Conservation (phyloP, 345 rosid species). For the Xanthoceras sorbifolium region DNA sequence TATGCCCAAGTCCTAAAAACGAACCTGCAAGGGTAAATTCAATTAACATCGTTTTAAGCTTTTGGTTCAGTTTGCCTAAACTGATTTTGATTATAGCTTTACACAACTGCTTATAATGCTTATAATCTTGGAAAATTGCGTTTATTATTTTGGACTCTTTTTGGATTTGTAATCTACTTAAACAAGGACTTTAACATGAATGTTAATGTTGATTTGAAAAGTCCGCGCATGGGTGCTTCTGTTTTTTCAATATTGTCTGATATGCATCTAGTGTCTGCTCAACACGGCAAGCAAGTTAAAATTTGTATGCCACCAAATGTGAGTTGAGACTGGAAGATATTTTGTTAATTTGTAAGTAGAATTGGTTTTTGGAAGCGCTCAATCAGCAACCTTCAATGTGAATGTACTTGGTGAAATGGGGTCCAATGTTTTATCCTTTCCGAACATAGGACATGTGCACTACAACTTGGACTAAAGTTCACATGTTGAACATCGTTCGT, state of each 20-base stretch:
- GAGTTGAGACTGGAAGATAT: not conserved
- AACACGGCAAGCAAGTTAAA: not conserved
- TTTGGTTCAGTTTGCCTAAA: not conserved
- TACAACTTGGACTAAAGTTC: not conserved
- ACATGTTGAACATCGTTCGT: constrained; percentile 15
- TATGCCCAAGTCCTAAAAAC: constrained; percentile 80
- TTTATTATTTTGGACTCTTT: not conserved
- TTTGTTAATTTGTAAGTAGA: not conserved
- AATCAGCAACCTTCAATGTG: not conserved
- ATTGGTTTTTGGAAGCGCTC: not conserved
- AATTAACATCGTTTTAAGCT: not conserved
- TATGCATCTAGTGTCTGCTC: constrained; percentile 3
- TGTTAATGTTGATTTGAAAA: not conserved
- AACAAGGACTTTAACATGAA: not conserved
- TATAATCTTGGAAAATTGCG: not conserved
- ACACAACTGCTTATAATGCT: not conserved
- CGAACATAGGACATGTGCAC: constrained; percentile 14
- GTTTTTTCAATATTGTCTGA: not conserved
- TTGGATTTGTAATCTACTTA: not conserved
- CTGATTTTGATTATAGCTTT: not conserved
- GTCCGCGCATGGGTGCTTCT: constrained; percentile 5
- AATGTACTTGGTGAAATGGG: constrained; percentile 17
- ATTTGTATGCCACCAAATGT: not conserved
- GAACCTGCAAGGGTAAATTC: constrained; percentile 76
- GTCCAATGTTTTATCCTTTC: constrained; percentile 14